Conservation (phyloP, 2,329 filamentous ascomycete species). For the Cercospora sesami region DNA sequence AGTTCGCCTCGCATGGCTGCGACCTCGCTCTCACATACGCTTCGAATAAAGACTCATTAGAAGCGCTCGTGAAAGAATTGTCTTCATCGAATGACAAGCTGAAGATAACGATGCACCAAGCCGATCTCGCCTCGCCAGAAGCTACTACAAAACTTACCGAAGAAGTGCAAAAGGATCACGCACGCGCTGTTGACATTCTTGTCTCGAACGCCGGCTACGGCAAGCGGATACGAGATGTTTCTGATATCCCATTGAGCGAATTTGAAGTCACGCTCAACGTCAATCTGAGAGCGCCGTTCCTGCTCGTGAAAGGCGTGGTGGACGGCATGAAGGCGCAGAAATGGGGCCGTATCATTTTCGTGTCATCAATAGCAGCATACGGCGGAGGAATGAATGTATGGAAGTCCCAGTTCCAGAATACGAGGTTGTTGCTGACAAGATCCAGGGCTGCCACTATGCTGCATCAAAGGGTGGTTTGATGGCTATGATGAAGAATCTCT, state of each 20-base stretch:
- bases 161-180: conserved; percentile 56
- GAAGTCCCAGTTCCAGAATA: conserved; percentile 19
- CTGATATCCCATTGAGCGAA: conserved; percentile 62
- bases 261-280: conserved; percentile 64
- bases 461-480: conserved; percentile 47
- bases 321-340: conserved; percentile 60
- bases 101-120: conserved; percentile 56
- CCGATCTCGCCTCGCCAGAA: conserved; percentile 57
- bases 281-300: conserved; percentile 63
- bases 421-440: conserved; percentile 8
- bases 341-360: conserved; percentile 66
- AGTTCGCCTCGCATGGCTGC: conserved; percentile 54
- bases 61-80: conserved; percentile 42
- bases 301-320: conserved; percentile 61
- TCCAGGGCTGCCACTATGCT: conserved; percentile 32
- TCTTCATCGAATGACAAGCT: conserved; percentile 31
- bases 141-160: conserved; percentile 56
- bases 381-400: conserved; percentile 66
- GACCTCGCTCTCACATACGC: conserved; percentile 61
- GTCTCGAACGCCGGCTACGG: conserved; percentile 67
- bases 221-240: conserved; percentile 55
- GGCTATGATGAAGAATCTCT: conserved; percentile 66
- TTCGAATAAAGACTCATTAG: conserved; percentile 50
- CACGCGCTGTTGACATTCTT: conserved; percentile 61
- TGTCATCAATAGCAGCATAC: conserved; percentile 63